Percentiles rank a stretch among this genome's conserved stretches.
These are phyloP conservation scores for Gymnopus androsaceus DNA, from an alignment of 1,284 basidiomycete genomes.

Conservation along the genomic window DNA sequence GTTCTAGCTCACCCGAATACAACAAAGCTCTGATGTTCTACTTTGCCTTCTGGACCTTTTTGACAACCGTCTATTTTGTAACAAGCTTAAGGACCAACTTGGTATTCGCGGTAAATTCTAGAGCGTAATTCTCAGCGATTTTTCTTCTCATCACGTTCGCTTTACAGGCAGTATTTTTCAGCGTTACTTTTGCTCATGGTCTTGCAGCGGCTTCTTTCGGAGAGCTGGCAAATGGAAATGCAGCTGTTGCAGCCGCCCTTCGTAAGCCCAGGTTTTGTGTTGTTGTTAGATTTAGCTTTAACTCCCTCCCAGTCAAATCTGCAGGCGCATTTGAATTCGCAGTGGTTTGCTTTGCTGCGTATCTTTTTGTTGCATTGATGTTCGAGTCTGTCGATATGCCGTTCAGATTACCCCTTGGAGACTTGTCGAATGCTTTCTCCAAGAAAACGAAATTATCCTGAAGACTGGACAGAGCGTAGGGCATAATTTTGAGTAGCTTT, in stretches of 20 bases:
- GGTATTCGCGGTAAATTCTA: conserved; percentile 19
- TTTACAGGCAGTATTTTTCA: conserved; percentile 21
- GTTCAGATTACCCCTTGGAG: conserved; percentile 21
- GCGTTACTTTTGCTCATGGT: conserved; percentile 16
- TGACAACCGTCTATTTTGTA: conserved; percentile 18
- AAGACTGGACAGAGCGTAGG: neutral
- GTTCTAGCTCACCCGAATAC: conserved; percentile 14
- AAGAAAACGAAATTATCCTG: conserved; percentile 7
- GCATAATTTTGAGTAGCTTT: too few relatives aligned
- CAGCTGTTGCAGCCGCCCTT: conserved; percentile 4
- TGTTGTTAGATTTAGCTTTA: neutral
- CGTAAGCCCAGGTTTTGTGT: conserved; percentile 13
- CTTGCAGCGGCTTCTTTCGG: conserved; percentile 19
- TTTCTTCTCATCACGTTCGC: neutral
- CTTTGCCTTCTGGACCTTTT: conserved; percentile 22
- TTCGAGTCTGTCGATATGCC: conserved; percentile 24
- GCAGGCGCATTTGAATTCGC: conserved; percentile 23
- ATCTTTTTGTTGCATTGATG: conserved; percentile 19
- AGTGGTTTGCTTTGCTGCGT: conserved; percentile 17
- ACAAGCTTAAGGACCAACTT: conserved; percentile 21
- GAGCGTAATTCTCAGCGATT: neutral
- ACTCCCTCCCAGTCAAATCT: conserved; percentile 18
- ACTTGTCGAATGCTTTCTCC: conserved; percentile 17
- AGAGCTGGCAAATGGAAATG: conserved; percentile 18
- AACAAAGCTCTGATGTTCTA: conserved; percentile 25